Evolutionary conservation across 2,329 filamentous ascomycete species (phyloP), one percentile per base, ranked within the genome.

Genomic region (Onygena corvina): DNA sequence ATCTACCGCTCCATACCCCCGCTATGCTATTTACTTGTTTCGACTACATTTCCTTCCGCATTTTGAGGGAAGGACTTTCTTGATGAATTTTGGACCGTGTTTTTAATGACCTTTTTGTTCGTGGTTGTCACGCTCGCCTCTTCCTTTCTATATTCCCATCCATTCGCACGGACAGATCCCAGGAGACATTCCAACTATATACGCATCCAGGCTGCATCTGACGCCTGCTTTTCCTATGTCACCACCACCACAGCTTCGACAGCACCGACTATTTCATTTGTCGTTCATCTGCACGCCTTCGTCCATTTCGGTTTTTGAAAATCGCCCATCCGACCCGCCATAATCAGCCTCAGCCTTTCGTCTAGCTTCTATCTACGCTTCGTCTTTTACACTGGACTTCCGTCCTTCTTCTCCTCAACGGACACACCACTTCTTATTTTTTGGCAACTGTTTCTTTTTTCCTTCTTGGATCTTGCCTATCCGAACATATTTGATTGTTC

Each of bases 361-460:
- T n/a, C n/a, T n/a, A n/a, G n/a, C n/a, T n/a, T n/a, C n/a, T n/a
- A n/a, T n/a, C n/a, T n/a, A n/a, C n/a, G n/a, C n/a, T n/a, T n/a
- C n/a, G n/a, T n/a, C n/a, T n/a, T n/a, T n/a, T n/a, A n/a, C n/a
- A n/a, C n/a, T n/a, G n/a, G n/a, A n/a, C n/a, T n/a, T n/a, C n/a
- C n/a, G n/a, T n/a, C n/a, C n/a, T n/a, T n/a, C 42, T 21, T 12
- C 29, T 46, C 42, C 16, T 46, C 42, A 11, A 8, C n/a, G 14
- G 16, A 14, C 16, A 11, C 33, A 6, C 29, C 31, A 30, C 48
- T 31, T 21, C 33, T 42, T 48, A 50, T 49, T 48, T 53, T 53
- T 56, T 48, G 49, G 42, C 55, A 56, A 59, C 61, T 65, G 64
- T 68, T 61, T 20, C 7, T 25, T 42, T 27, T 47, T 63, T 62